Evolutionary conservation across 768 basidiomycete species (phyloP), one percentile per base, ranked within the genome.

Genomic region (Xerocomus brunneocitrinus): DNA sequence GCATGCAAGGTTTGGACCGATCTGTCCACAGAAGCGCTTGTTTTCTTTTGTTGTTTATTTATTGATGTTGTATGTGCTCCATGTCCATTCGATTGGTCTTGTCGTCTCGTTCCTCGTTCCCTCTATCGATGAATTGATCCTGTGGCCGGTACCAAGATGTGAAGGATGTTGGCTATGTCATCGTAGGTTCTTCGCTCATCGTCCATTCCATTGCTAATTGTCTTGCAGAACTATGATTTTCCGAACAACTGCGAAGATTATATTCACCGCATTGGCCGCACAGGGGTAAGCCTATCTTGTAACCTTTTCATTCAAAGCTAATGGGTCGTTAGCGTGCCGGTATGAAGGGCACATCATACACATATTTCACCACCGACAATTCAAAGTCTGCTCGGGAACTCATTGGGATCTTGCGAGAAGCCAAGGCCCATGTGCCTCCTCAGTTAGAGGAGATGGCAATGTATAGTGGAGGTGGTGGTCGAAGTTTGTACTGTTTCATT

Each of bases 171-270:
- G 88, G 90, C 62, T 98, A 94, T 73, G 94, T 98, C 59, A 92
- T 98, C 62, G 91, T 93, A 63, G 69, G 91, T 81, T 13, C 48
- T 49, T 58, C 45, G 35, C 16, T 47, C 47, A 6, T 58, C 35
- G 8, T 36, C 47, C 12, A 0, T 43, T 58, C 38, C 46, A 31
- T 39, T 38, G 3, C 49, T 62, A 48, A 61, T 53, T 47, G 8
- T 32, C 34, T 50, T 48, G 3, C 60, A 95, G 93, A 94, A 94
- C 73, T 95, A 91, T 69, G 95, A 98, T 70, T 97, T 98, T 78
- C 94, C 95, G 1, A 97, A 97, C 74, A 95, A 95, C 67, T 91
- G 90, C 65, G 94, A 95, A 76, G 95, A 97, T 72, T 98, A 98
- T 73, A 93, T 98, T 56, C 95, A 99, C 74, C 92, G 95, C 62